Evolutionary conservation across 306 rosid species (phyloP).

Genomic region (Astragalus membranaceus): DNA sequence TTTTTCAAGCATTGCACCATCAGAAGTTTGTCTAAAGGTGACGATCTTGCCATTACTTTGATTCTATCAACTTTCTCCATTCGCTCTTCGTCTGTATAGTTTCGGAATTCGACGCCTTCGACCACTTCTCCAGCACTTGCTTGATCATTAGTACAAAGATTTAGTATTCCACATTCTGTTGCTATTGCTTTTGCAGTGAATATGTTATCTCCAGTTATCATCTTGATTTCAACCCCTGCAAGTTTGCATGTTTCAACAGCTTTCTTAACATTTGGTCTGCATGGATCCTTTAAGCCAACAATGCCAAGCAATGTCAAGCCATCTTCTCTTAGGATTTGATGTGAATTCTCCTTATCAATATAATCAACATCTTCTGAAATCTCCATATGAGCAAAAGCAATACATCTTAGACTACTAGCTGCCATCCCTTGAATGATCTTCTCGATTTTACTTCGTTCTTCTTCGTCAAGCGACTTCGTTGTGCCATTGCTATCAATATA

Average conservation of each 20-base stretch:
- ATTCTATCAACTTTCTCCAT: constrained; percentile 57
- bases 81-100: constrained; percentile 58
- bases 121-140: constrained; percentile 39
- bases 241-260: constrained; percentile 57
- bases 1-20: constrained; percentile 73
- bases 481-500: constrained; percentile 45
- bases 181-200: constrained; percentile 91
- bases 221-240: constrained; percentile 74
- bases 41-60: constrained; percentile 79
- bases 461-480: constrained; percentile 42
- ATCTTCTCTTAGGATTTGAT: constrained; percentile 34
- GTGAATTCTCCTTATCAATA: constrained; percentile 17
- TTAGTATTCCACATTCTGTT: constrained; percentile 78
- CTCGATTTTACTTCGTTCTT: constrained; percentile 37
- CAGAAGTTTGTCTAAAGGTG: constrained; percentile 76
- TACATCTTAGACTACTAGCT: constrained; percentile 79
- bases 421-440: constrained; percentile 77
- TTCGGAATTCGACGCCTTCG: constrained; percentile 73
- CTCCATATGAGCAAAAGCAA: constrained; percentile 63
- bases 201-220: constrained; percentile 88
- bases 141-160: neutral
- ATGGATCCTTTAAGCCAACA: constrained; percentile 84
- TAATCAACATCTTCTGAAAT: constrained; percentile 34
- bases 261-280: constrained; percentile 48
- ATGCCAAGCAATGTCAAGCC: constrained; percentile 65